Base-by-base conservation (phyloP, 1,139 yeast genomes). In the Suhomyces kunorum region DNA sequence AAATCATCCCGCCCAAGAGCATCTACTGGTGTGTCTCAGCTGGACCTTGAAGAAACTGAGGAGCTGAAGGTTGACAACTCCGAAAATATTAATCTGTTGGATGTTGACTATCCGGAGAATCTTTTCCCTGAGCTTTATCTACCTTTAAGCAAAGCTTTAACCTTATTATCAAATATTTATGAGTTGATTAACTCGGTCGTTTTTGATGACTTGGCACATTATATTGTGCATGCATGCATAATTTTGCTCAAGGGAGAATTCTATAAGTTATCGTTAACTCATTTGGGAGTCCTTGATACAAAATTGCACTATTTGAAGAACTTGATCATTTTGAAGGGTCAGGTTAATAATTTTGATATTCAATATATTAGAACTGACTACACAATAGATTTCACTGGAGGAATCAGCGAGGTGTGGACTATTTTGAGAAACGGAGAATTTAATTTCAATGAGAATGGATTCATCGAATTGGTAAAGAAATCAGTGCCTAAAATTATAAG, bases 121-220 rank as follows among this genome's bases (percentile, higher is more conserved):
- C 54, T 75, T 46, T 69, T 76, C 45, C 66, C 71, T 12, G 78
- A 74, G 12, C 74, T 84, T 55, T 89, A 86, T 56, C 80, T 87
- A 8, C 96, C 97, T 1, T 70, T 90, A 40, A 77, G 80, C 2
- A 80, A 78, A 42, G 83, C 96, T 0, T 66, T 89, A 30, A 75
- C 86, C 0, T 64, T 90, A 12, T 66, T 90, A 25, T 83, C 90
- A 17, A 86, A 81, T 54, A 83, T 90, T 16, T 87, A 88, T 56
- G 95, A 87, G 54, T 68, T 89, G 50, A 77, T 90, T 18, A 82
- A 83, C 48, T 79, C 85, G 1, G 68, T 78, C 8, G 87, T 89
- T 1, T 90, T 90, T 64, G 96, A 89, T 55, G 96, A 88, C 55
- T 64, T 90, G 47, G 96, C 97, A 0, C 96, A 89, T 58, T 80